Percentiles rank a stretch among this genome's conserved stretches.
Conservation (phyloP, 2,329 filamentous ascomycete genomes). For the Fusarium zealandicum region DNA sequence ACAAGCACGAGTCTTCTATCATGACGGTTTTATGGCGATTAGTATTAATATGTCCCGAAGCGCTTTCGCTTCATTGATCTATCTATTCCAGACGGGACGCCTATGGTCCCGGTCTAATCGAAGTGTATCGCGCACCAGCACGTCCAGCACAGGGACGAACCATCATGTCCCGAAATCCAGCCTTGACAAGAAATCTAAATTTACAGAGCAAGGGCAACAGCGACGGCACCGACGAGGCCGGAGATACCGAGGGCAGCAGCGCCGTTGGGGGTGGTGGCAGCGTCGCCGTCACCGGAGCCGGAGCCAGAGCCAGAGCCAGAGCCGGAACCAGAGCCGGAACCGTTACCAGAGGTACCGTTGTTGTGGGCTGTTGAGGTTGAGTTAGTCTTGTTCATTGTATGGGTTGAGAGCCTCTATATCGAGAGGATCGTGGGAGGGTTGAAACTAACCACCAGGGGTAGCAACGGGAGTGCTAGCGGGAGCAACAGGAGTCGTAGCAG, state of each 20-base stretch:
- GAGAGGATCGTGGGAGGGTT: slow-evolving; percentile 9
- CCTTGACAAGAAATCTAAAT: slow-evolving; percentile 8
- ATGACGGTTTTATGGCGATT: slow-evolving; percentile 33
- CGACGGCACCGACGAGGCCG: slow-evolving; percentile 35
- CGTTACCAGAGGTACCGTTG: slow-evolving; percentile 28
- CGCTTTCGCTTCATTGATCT: slow-evolving; percentile 31
- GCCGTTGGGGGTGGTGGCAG: slow-evolving; percentile 24
- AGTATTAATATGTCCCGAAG: slow-evolving; percentile 40
- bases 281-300: not conserved
- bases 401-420: not conserved
- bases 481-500: slow-evolving; percentile 30
- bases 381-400: slow-evolving; percentile 16
- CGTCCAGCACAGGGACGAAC: slow-evolving; percentile 24
- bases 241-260: slow-evolving; percentile 32
- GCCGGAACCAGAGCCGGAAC: slow-evolving; percentile 7
- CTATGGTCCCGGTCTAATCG: slow-evolving; percentile 29
- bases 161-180: slow-evolving; percentile 7
- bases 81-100: slow-evolving; percentile 30
- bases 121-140: slow-evolving; percentile 38
- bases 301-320: slow-evolving; percentile 19
- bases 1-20: not conserved
- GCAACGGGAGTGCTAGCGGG: slow-evolving; percentile 28
- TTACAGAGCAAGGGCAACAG: slow-evolving; percentile 39
- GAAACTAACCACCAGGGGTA: slow-evolving; percentile 29
- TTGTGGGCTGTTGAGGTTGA: slow-evolving; percentile 11